Evolutionary conservation across 169 alveolate genomes (phyloP), one percentile per base, ranked within the genome.

Genomic region (Ichthyophthirius multifiliis): DNA sequence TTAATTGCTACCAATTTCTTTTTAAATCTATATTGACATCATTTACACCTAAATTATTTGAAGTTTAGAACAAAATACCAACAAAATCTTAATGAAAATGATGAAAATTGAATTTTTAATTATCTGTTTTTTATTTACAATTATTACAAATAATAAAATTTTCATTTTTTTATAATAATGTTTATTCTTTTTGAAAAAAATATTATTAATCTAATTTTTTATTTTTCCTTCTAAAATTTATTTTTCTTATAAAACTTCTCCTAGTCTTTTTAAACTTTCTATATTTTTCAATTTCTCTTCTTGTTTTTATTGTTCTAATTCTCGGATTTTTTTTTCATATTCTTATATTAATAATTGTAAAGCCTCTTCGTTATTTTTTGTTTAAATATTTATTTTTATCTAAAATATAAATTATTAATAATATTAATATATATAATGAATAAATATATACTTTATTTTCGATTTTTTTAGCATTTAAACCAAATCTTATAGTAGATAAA

Each of bases 401-500:
- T 32, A 32, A 32, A 32, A 4, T 15, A 12, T 15, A 32, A 64
- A 32, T 5, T 31, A 15, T 32, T 32, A 15, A 32, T 4, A 32
- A 15, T 18, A 64, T 64, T 10, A 35, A 16, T 31, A 1, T 15
- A 12, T 46, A 10, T 46, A 2, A 64, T 4, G 1, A 34, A 2
- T 30, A 9, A 18, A n/a, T 18, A 1, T 46, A 23, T 13, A 86
- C 88, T 47, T 78, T 82, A 34, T 90, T 89, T 43, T 89, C 77
- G 30, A 92, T 89, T 65, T 85, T 89, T 65, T 82, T 86, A 0
- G 96, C 96, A 32, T 80, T 88, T 16, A 79, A 46, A 5, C 96
- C 96, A 75, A 92, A 92, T 35, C 96, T 74, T 27, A 92, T 37
- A 12, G 96, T 92, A 7, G 92, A 79, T 15, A 87, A 62, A 9